These are phyloP conservation scores for Pseudogymnoascus sp. DNA, from an alignment of 2,329 filamentous ascomycete species.

Conservation along the genomic window DNA sequence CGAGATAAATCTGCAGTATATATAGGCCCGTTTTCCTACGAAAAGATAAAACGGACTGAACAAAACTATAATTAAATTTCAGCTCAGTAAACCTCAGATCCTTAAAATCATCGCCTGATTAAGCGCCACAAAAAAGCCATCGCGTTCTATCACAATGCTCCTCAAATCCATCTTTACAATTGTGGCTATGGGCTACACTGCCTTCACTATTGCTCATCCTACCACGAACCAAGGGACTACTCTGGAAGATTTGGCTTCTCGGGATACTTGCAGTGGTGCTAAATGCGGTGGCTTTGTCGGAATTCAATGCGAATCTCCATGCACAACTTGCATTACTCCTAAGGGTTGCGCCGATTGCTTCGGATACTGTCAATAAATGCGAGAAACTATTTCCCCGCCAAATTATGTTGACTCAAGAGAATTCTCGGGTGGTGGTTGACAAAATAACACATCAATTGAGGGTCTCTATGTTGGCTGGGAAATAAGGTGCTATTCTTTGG, in stretches of 20 bases:
- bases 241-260: background rate
- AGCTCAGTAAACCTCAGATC: background rate
- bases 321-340: background rate
- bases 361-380: background rate
- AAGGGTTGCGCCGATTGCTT: background rate
- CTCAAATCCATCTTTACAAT: background rate
- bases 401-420: background rate
- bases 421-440: background rate
- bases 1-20: background rate
- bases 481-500: background rate
- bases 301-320: background rate
- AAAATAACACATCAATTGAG: background rate
- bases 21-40: background rate
- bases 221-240: background rate
- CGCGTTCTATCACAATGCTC: background rate
- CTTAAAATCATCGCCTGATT: background rate
- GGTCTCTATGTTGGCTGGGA: background rate
- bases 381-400: background rate
- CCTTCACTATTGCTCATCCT: background rate
- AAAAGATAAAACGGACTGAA: background rate
- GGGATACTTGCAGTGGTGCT: background rate
- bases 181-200: background rate
- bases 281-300: background rate
- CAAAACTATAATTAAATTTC: background rate
- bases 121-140: background rate